Evolutionary conservation across 2,329 filamentous ascomycete genomes (phyloP).

Genomic region (Trichoderma guizhouense): DNA sequence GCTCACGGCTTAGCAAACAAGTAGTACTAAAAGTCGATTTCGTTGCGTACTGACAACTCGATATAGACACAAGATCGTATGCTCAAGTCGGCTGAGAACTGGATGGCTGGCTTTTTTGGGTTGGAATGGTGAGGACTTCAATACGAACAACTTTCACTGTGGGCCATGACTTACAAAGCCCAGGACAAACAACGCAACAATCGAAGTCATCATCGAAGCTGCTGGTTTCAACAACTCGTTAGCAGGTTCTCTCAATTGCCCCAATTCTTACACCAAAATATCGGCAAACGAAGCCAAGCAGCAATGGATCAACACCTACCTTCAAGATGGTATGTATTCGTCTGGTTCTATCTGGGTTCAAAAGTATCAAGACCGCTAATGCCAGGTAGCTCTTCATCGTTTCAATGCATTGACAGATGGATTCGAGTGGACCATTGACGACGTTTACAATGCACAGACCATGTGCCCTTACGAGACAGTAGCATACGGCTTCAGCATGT

Average conservation of each 20-base stretch:
- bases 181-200: conserved; percentile 64
- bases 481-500: conserved; percentile 70
- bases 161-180: neutral
- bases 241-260: conserved; percentile 64
- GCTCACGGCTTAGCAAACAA: neutral
- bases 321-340: conserved; percentile 49
- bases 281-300: conserved; percentile 52
- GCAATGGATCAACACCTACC: conserved; percentile 63
- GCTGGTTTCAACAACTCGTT: conserved; percentile 66
- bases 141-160: too few species aligned
- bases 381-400: conserved; percentile 50
- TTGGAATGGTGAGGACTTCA: conserved; percentile 54
- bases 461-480: conserved; percentile 77
- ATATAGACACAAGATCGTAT: conserved; percentile 67
- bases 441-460: conserved; percentile 65
- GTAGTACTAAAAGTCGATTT: neutral
- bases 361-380: neutral
- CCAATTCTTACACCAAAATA: conserved; percentile 53
- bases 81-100: conserved; percentile 74
- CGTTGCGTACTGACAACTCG: neutral
- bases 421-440: conserved; percentile 61
- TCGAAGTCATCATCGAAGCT: conserved; percentile 69
- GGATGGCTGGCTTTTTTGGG: conserved; percentile 75
- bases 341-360: neutral
- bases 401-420: conserved; percentile 53